Evolutionary conservation across 768 basidiomycete species (phyloP), one percentile per base, ranked within the genome.

Genomic region (Boletus patriciae): DNA sequence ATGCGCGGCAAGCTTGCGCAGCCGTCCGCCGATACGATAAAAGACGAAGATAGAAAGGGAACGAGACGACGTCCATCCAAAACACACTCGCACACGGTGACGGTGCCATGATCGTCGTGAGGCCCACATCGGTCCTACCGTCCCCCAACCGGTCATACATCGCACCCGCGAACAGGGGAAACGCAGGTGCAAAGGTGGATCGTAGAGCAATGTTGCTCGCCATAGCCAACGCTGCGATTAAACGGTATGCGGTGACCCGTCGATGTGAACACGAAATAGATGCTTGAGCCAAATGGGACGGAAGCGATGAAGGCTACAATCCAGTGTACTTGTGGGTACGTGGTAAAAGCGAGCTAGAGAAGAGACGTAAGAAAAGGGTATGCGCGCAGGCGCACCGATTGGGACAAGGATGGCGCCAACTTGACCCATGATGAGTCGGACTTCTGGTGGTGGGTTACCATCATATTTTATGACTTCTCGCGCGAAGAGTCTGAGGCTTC

Each of bases 61-160:
- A n/a, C 15, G 34, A 19, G 21, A 18, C 11, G 1, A 4, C 42
- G 21, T 42, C n/a, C 31, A 21, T 15, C 19, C 38, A 6, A 34
- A 21, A 27, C 34, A 3, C 1, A 21, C 29, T 29, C 1, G 74
- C 83, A 65, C 54, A 85, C 84, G 83, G 83, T 42, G 84, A 64
- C 0, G 88, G 88, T 1, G 81, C 79, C 78, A 86, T 81, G 18
- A 86, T 45, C 3, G 81, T 78, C 55, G 80, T 78, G 12, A 90
- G 65, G 1, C 88, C 87, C 1, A 83, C 0, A 84, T 86, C 1
- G 86, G 88, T 0, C 88, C 89, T 0, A 87, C 86, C 0, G 85
- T 83, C 0, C 88, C n/a, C 87, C 6, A 91, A 67, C 6, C 70
- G 61, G 12, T 68, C 57, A 58, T 80, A 85, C 82, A 83, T 79